Percentiles rank a stretch among this genome's conserved stretches.
Conservation (phyloP, 768 basidiomycete species). For the Phaeotremella skinneri region DNA sequence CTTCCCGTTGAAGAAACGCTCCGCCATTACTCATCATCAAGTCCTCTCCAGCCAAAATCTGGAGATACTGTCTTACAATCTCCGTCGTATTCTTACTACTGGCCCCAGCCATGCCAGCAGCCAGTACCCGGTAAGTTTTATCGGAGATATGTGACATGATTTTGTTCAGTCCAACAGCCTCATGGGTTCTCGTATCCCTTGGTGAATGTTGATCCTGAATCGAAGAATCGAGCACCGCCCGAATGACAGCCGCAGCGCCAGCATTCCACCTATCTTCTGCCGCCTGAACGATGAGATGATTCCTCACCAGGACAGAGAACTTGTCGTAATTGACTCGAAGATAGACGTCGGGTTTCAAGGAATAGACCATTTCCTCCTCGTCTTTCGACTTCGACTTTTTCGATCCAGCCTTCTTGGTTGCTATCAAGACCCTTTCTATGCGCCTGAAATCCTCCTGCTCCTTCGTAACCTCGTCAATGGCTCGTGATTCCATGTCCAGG, state of each 20-base stretch:
- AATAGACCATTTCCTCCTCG: conserved; percentile 29
- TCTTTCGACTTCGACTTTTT: conserved; percentile 49
- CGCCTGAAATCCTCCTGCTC: conserved; percentile 56
- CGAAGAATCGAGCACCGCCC: conserved; percentile 58
- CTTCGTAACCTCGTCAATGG: conserved; percentile 50
- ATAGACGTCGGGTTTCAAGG: conserved; percentile 64
- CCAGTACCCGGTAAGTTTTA: conserved; percentile 17
- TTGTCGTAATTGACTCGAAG: conserved; percentile 86
- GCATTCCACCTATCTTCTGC: conserved; percentile 77
- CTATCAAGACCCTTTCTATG: neutral
- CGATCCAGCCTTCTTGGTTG: conserved; percentile 23
- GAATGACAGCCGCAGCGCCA: conserved; percentile 68
- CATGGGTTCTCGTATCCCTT: conserved; percentile 20
- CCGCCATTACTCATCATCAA: conserved; percentile 16
- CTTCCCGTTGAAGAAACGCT: conserved; percentile 25
- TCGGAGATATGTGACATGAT: conserved; percentile 32
- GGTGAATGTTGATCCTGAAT: conserved; percentile 24
- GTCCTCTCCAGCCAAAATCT: conserved; percentile 39
- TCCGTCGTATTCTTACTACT: conserved; percentile 24
- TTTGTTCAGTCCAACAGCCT: conserved; percentile 25
- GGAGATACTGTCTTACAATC: conserved; percentile 30
- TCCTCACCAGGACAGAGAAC: conserved; percentile 82
- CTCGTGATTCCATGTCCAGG: neutral
- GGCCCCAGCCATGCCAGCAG: conserved; percentile 22
- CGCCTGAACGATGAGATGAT: conserved; percentile 73